phyloP scores from a whole-genome alignment of 2,329 filamentous ascomycete genomes.

The Emericellopsis atlantica region DNA sequence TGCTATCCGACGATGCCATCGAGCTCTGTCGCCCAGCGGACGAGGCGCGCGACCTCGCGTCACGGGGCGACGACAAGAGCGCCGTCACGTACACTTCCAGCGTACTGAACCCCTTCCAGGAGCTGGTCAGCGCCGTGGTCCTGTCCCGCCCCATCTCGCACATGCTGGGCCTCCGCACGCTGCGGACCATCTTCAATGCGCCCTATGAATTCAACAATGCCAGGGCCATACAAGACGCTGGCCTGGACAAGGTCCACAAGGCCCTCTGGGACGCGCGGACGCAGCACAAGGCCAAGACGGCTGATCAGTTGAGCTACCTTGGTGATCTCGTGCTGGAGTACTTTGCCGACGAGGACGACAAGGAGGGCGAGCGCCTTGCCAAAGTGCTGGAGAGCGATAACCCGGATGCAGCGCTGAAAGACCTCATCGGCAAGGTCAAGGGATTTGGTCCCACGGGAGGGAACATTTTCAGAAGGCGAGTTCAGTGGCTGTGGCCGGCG shows the following conservation, averaged over 20 bases:
- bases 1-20: not conserved
- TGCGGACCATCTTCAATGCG: conserved; percentile 27
- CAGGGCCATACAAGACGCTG: conserved; percentile 16
- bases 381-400: not conserved
- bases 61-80: not conserved
- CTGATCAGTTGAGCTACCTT: conserved; percentile 18
- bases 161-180: conserved; percentile 25
- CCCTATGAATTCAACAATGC: conserved; percentile 17
- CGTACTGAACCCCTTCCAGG: conserved; percentile 25
- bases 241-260: conserved; percentile 20
- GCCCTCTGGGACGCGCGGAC: conserved; percentile 26
- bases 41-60: not conserved
- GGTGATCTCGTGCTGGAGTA: not conserved
- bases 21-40: not conserved
- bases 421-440: not conserved
- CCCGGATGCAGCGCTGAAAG: not conserved
- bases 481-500: conserved; percentile 1
- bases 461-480: not conserved
- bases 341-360: not conserved
- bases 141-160: conserved; percentile 29
- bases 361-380: not conserved
- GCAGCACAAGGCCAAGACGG: conserved; percentile 31
- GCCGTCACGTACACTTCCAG: conserved; percentile 2
- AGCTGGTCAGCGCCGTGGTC: conserved; percentile 27
- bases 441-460: not conserved